phyloP scores from a whole-genome alignment of 768 basidiomycete genomes.

The Chalciporus pseudorubinellus region DNA sequence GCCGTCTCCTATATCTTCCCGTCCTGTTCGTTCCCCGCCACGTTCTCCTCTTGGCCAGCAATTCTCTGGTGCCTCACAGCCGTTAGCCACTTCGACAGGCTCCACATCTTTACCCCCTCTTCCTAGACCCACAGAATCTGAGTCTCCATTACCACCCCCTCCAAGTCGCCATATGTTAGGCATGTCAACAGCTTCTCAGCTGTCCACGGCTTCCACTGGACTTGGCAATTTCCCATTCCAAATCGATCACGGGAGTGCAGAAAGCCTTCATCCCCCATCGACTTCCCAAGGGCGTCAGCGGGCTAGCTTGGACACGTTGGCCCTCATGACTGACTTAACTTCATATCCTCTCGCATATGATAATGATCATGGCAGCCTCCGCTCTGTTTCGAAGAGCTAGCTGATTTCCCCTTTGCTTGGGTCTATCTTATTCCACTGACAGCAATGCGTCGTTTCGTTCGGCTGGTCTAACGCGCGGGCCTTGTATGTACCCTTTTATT shows the following conservation, averaged over 20 bases:
- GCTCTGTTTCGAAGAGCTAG: conserved; percentile 28
- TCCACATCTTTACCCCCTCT: not conserved
- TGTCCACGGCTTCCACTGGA: conserved; percentile 78
- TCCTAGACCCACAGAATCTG: conserved; percentile 24
- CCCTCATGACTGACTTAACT: conserved; percentile 76
- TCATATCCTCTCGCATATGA: conserved; percentile 84
- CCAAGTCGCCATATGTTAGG: conserved; percentile 63
- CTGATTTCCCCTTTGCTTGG: not conserved
- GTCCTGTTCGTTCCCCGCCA: conserved; percentile 71
- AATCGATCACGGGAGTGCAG: conserved; percentile 60
- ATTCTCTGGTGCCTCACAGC: conserved; percentile 35
- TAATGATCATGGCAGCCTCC: conserved; percentile 29
- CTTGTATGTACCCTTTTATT: conserved; percentile 26
- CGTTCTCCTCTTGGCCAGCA: conserved; percentile 70
- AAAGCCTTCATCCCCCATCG: conserved; percentile 33
- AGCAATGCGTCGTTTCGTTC: conserved; percentile 15
- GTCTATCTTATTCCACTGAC: conserved; percentile 5
- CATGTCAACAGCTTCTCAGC: conserved; percentile 71
- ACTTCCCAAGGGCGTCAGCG: conserved; percentile 52
- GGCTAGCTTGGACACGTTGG: conserved; percentile 83
- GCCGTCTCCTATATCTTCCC: conserved; percentile 83
- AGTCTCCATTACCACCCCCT: conserved; percentile 43
- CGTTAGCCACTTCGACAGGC: conserved; percentile 4
- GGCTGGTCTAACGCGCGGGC: conserved; percentile 29
- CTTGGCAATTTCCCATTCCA: conserved; percentile 86